Conservation (phyloP, 805 yeast species). For the Spathaspora girioi region DNA sequence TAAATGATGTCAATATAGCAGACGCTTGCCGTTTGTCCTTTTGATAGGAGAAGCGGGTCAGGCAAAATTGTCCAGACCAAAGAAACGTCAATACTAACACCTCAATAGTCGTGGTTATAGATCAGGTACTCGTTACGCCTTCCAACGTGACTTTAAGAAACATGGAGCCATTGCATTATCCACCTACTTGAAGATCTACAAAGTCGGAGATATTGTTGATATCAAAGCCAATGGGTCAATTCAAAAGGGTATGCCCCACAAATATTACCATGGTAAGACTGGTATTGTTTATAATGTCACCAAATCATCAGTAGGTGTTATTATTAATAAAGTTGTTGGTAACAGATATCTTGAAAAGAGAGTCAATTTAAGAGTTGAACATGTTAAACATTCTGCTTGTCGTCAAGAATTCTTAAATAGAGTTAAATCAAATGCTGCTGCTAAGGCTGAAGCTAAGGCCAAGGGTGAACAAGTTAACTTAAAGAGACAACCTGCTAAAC, state of each 20-base stretch:
- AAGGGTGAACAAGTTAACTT: slow-evolving; percentile 86
- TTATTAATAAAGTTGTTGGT: slow-evolving; percentile 97
- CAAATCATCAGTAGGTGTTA: slow-evolving; percentile 97
- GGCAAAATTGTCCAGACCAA: too few species aligned
- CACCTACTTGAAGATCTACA: slow-evolving; percentile 96
- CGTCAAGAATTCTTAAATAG: slow-evolving; percentile 98
- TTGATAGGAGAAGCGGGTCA: not conserved
- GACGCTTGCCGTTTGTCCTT: not conserved
- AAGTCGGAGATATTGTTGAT: slow-evolving; percentile 99
- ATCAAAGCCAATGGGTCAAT: slow-evolving; percentile 98
- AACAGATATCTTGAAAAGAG: slow-evolving; percentile 99
- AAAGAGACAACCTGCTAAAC: slow-evolving; percentile 98
- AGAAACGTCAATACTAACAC: not conserved
- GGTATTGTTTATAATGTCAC: slow-evolving; percentile 99
- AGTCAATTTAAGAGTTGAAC: slow-evolving; percentile 97
- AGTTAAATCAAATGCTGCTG: slow-evolving; percentile 95
- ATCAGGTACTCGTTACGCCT: slow-evolving; percentile 99
- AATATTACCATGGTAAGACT: slow-evolving; percentile 99
- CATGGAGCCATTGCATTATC: slow-evolving; percentile 94
- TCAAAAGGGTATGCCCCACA: slow-evolving; percentile 99
- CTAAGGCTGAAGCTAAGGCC: slow-evolving; percentile 91
- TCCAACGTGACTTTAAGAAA: slow-evolving; percentile 98
- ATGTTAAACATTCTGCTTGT: slow-evolving; percentile 99
- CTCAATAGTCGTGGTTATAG: slow-evolving; percentile 81
- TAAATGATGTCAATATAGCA: slow-evolving; percentile 7